Evolutionary conservation across 208 protist genomes (phyloP), one percentile per base, ranked within the genome.

Genomic region (Leptomonas pyrrhocoris): DNA sequence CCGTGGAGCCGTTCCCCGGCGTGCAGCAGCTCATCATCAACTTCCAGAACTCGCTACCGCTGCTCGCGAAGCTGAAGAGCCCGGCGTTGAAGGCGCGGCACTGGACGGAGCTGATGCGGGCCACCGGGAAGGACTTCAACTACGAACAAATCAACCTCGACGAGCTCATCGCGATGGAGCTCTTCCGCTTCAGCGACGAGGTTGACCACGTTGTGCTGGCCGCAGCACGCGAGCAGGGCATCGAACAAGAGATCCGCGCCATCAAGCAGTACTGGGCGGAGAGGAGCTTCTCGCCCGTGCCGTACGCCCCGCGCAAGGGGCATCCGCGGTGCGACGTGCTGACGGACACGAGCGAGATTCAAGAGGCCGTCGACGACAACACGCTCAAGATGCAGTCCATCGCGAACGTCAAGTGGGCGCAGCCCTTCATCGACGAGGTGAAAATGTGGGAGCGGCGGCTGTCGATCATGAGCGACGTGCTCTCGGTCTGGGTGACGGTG

Each of bases 341-440:
- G n/a, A 92, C 92, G 15, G 91, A 96, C 69, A 98, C 96, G 34
- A 93, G 90, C 43, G 98, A 99, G 27, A 98, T 99, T 54, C 91
- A 97, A 68, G 86, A 95, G 73, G 89, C 91, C n/a, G 89, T 99
- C 4, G 98, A 99, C 79, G 98, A 99, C 72, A 98, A 99, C 83
- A 98, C 95, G 53, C 93, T 99, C 67, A 99, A 97, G 74, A 91
- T 99, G 78, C 95, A 99, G 77, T 94, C 93, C 42, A 99, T 99
- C 77, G 87, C 89, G 6, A 97, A 95, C 61, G 97, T 98, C 34
- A 97, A 98, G 75, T 99, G 97, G 90, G 98, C 98, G 1, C 85
- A 92, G 73, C 93, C 98, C 2, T 99, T 99, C 75, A 86, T 98
- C 13, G 91, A 98, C 34, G 89, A 99, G 49, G 96, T 99, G 0